These are phyloP conservation scores for Eucommia ulmoides DNA, from an alignment of 257 asterid species.

Conservation along the genomic window DNA sequence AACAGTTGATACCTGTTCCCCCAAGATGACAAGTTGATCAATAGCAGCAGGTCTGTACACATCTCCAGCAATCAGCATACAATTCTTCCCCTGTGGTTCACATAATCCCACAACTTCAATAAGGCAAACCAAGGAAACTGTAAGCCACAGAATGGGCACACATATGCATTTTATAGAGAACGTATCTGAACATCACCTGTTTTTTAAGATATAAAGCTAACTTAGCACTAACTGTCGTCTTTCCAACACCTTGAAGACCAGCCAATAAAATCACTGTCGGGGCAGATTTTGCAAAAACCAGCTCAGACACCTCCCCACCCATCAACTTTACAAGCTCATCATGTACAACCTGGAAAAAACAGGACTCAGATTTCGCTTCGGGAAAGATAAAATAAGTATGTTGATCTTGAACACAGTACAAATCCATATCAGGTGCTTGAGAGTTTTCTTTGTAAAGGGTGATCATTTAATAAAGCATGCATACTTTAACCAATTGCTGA, in stretches of 20 bases:
- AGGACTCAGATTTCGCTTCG: constrained; percentile 7
- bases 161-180: neutral
- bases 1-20: constrained; percentile 28
- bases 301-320: constrained; percentile 98
- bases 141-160: neutral
- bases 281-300: constrained; percentile 55
- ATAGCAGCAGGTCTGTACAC: constrained; percentile 98
- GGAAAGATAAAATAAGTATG: neutral
- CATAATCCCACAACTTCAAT: constrained; percentile 12
- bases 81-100: constrained; percentile 71
- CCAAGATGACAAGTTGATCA: constrained; percentile 86
- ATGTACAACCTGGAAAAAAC: constrained; percentile 45
- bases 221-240: constrained; percentile 96
- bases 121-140: constrained; percentile 9
- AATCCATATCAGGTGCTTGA: neutral
- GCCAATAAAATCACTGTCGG: constrained; percentile 92
- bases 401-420: neutral
- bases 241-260: constrained; percentile 98
- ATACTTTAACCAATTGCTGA: constrained; percentile 94
- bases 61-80: constrained; percentile 98
- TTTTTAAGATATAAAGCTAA: constrained; percentile 89
- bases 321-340: constrained; percentile 86
- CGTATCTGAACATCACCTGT: constrained; percentile 41
- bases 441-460: neutral
- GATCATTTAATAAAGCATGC: constrained; percentile 4